phyloP scores from a whole-genome alignment of 1,284 basidiomycete species.

The Phylloporus sp. region DNA sequence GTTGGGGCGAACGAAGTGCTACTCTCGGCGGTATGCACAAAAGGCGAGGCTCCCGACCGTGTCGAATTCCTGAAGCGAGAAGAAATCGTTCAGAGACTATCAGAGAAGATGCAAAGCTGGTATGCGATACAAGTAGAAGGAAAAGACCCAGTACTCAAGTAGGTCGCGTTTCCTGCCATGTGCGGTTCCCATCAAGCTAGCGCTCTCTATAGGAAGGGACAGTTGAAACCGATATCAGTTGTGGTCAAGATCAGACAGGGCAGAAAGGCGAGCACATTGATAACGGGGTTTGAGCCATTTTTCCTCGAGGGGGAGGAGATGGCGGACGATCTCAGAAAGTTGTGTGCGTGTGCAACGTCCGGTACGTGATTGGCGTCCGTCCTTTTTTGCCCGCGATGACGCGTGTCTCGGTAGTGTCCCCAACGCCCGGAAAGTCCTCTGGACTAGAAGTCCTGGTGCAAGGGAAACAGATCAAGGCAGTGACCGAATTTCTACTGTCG shows the following conservation, averaged over 20 bases:
- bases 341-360: conserved; percentile 79
- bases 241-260: conserved; percentile 75
- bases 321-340: conserved; percentile 76
- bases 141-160: conserved; percentile 60
- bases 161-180: conserved; percentile 22
- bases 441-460: conserved; percentile 79
- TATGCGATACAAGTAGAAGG: conserved; percentile 60
- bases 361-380: conserved; percentile 43
- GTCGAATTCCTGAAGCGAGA: conserved; percentile 70
- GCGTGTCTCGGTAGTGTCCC: conserved; percentile 49
- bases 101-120: conserved; percentile 75
- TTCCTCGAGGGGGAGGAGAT: conserved; percentile 70
- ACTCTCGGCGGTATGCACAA: conserved; percentile 50
- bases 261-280: conserved; percentile 74
- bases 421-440: conserved; percentile 54
- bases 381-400: background rate
- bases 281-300: conserved; percentile 81
- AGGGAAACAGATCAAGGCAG: conserved; percentile 74
- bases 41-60: conserved; percentile 40
- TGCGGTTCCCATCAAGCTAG: conserved; percentile 6
- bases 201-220: conserved; percentile 65
- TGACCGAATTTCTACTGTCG: conserved; percentile 65
- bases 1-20: conserved; percentile 59
- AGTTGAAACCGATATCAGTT: conserved; percentile 70
- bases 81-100: conserved; percentile 60